These are phyloP conservation scores for Aspergillus felis DNA, from an alignment of 2,329 filamentous ascomycete genomes.

Conservation along the genomic window DNA sequence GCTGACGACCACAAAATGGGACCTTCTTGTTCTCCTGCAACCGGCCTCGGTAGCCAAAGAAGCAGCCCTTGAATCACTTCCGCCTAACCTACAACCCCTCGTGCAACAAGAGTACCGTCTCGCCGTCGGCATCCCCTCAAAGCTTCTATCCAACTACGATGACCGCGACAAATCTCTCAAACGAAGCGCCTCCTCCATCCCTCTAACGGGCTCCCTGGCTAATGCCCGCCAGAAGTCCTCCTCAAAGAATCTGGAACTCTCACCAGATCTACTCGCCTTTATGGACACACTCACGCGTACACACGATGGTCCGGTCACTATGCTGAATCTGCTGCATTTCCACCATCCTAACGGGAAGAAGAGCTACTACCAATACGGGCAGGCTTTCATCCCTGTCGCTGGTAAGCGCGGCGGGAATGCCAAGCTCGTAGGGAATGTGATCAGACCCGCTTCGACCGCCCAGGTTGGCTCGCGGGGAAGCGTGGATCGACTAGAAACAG, in stretches of 20 bases:
- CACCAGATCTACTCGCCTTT: slow-evolving; percentile 49
- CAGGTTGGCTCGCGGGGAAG: slow-evolving; percentile 22
- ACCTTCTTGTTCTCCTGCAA: slow-evolving; percentile 34
- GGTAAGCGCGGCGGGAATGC: slow-evolving; percentile 53
- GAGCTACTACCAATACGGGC: slow-evolving; percentile 56
- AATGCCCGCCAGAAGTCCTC: slow-evolving; percentile 20
- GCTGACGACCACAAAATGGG: slow-evolving; percentile 30
- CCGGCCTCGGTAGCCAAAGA: background rate
- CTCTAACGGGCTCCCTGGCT: slow-evolving; percentile 27
- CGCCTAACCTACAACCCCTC: slow-evolving; percentile 6
- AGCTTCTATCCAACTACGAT: slow-evolving; percentile 27
- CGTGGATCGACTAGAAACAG: slow-evolving; percentile 19
- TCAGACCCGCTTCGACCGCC: slow-evolving; percentile 22
- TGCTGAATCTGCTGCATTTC: slow-evolving; percentile 62
- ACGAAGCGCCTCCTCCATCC: slow-evolving; percentile 9
- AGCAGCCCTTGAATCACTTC: slow-evolving; percentile 17
- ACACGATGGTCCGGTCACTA: slow-evolving; percentile 50
- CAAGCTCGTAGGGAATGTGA: slow-evolving; percentile 59
- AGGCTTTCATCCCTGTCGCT: slow-evolving; percentile 45
- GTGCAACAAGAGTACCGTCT: slow-evolving; percentile 30
- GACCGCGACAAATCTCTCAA: slow-evolving; percentile 22
- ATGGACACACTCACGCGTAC: slow-evolving; percentile 34
- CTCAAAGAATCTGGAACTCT: slow-evolving; percentile 51
- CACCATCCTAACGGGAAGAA: slow-evolving; percentile 46
- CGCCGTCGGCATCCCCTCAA: slow-evolving; percentile 34